Evolutionary conservation across 2,329 filamentous ascomycete genomes (phyloP), one percentile per base, ranked within the genome.

Genomic region (Aureobasidium sp.): DNA sequence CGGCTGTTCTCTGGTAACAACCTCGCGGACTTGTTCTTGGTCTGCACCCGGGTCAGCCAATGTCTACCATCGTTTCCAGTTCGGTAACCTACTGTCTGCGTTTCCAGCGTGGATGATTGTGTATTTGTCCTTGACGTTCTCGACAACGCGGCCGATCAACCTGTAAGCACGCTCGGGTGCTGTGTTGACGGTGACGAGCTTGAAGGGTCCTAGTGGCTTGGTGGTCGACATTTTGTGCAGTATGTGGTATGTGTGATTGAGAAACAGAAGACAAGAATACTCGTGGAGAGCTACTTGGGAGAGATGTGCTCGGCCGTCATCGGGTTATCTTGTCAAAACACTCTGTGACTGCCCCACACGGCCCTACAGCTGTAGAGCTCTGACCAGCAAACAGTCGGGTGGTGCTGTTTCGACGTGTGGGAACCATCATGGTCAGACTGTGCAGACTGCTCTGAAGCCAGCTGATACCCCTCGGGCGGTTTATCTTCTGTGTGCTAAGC

Each of bases 141-240:
- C 82, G 11, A 81, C 77, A 38, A 89, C 71, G 0, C 82, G 78
- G 11, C 85, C 84, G 66, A 87, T 81, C 35, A 89, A 72, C 8
- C 76, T 73, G 72, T 83, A 82, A 35, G 85, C 86, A 60, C 85
- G 77, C 64, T 86, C 84, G 0, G 85, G 85, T 1, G 81, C 83
- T 1, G 81, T 87, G 73, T 88, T 88, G 65, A 88, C 84, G 1
- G 84, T 88, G 31, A 87, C 80, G 13, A 88, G 79, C 66, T 77
- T 81, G 73, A 79, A 88, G 3, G 83, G 83, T 19, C 83, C 83
- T 62, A 66, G 66, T 63, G 69, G 66, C 31, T 61, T 55, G 4
- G 19, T 47, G 15, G 43, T 45, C 35, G 60, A 58, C 60, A 61
- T 61, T n/a, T 21, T 58, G 53, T 47, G 35, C 21, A 15, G 5